Base-by-base conservation (phyloP, 371 early-diverging fungal species). In the Blakeslea trispora region DNA sequence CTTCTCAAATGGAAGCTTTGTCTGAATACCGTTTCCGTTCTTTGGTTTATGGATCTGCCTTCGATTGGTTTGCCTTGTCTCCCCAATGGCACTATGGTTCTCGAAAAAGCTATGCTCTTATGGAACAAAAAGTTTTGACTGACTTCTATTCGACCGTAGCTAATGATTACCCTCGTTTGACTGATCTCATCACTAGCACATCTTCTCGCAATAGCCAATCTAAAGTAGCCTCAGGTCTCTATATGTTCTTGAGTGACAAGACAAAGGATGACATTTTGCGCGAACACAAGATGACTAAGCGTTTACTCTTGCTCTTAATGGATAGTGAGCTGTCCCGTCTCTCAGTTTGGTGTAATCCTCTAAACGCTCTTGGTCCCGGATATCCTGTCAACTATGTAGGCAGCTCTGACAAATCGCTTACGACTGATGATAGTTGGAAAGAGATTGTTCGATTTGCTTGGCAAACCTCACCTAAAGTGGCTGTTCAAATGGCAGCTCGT, bases 311-410 rank as follows among this genome's bases (percentile, higher is more conserved):
- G 18, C 53, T 95, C 18, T 80, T 96, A 14, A 68, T 91, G 22
- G 96, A 94, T 53, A 89, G 84, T 57, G 96, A 96, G 59, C 61
- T 95, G 23, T 75, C 82, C 42, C 83, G 90, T 14, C 64, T 92
- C 51, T 76, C 82, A 8, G 83, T 90, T 2, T 93, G 95, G 93
- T 78, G 75, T 39, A 83, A 83, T 39, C 91, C 93, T 1, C 66
- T 86, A 17, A 71, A 68, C 50, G 15, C 71, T 24, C 45, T 73
- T 39, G 75, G 73, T 23, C 56, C 79, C 39, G 57, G 63, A 14
- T 37, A 69, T 55, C 50, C 69, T 50, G 62, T 68, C 37, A 70
- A 61, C 43, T 58, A 64, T 64, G 39, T 69, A 22, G 49, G 71
- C 43, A 53, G 53, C 31, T 55, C 69, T 10, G 69, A 78, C 46